Evolutionary conservation across 2,329 filamentous ascomycete genomes (phyloP).

Genomic region (Pestalotiopsis sp.): DNA sequence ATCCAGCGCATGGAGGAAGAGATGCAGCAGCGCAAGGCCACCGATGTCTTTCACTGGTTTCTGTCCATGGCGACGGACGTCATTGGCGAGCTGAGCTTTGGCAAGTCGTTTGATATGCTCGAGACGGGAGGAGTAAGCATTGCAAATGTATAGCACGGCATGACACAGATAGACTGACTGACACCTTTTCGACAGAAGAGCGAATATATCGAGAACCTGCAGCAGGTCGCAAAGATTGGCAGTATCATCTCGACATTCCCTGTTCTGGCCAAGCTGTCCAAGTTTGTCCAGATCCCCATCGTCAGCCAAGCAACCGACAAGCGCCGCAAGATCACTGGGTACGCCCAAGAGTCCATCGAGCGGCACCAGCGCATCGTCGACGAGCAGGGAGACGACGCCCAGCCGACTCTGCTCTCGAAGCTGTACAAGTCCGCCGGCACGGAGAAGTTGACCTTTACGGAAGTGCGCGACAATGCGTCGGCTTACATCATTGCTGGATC

Average conservation of each 20-base stretch:
- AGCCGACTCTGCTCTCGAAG: conserved; percentile 38
- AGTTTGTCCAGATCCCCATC: conserved; percentile 26
- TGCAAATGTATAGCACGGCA: neutral
- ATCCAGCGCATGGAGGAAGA: conserved; percentile 49
- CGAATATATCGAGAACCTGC: conserved; percentile 42
- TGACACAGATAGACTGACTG: neutral
- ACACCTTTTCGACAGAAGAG: conserved; percentile 34
- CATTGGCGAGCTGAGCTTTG: conserved; percentile 56
- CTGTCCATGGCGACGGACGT: conserved; percentile 56
- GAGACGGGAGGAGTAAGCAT: conserved; percentile 48
- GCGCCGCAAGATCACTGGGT: conserved; percentile 21
- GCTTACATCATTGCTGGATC: conserved; percentile 44
- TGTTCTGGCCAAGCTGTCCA: conserved; percentile 24
- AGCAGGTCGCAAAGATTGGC: conserved; percentile 23
- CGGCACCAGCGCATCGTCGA: conserved; percentile 28
- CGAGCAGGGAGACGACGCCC: conserved; percentile 18
- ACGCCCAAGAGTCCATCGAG: conserved; percentile 30
- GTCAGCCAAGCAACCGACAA: conserved; percentile 17
- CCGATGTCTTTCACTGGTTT: conserved; percentile 57
- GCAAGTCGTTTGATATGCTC: conserved; percentile 56
- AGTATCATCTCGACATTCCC: conserved; percentile 32
- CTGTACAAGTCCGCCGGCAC: conserved; percentile 38
- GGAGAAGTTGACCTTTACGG: conserved; percentile 24
- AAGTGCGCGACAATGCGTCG: conserved; percentile 42
- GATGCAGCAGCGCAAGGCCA: conserved; percentile 32